These are phyloP conservation scores for Phialophora expanda DNA, from an alignment of 2,329 filamentous ascomycete species.

Conservation along the genomic window DNA sequence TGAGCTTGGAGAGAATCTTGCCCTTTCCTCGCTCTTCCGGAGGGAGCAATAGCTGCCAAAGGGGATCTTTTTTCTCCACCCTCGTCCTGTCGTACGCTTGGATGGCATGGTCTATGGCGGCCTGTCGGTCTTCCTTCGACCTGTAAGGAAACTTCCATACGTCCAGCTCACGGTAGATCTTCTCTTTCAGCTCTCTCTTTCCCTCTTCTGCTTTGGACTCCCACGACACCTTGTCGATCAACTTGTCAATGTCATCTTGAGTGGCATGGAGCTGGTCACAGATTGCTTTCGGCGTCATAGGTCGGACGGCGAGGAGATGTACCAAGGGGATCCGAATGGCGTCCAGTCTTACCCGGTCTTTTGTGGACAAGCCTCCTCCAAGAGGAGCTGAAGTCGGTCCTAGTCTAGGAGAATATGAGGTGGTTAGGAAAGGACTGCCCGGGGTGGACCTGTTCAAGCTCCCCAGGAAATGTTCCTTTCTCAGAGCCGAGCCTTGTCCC, in stretches of 20 bases:
- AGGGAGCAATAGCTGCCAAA: constrained; percentile 67
- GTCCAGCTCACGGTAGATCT: constrained; percentile 65
- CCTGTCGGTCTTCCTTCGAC: constrained; percentile 60
- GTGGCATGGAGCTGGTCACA: constrained; percentile 55
- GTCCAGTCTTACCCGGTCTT: constrained; percentile 47
- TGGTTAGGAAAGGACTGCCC: constrained; percentile 49
- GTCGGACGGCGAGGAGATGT: constrained; percentile 60
- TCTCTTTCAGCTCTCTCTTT: constrained; percentile 62
- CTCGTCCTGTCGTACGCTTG: constrained; percentile 67
- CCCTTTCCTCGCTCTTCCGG: constrained; percentile 67
- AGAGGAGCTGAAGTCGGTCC: constrained; percentile 53
- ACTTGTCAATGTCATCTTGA: constrained; percentile 53
- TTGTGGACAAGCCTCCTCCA: constrained; percentile 39
- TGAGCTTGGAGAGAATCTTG: constrained; percentile 64
- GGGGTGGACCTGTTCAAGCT: constrained; percentile 48
- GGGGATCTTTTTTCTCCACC: constrained; percentile 63
- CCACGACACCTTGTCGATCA: constrained; percentile 60
- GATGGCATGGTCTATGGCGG: constrained; percentile 67
- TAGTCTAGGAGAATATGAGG: constrained; percentile 44
- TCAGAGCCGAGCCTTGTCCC: constrained; percentile 40
- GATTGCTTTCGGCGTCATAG: constrained; percentile 56
- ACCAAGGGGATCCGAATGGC: constrained; percentile 54
- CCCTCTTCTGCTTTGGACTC: constrained; percentile 51
- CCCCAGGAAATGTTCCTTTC: constrained; percentile 50
- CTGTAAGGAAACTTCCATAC: constrained; percentile 66